Evolutionary conservation across 306 rosid genomes (phyloP), one percentile per base, ranked within the genome.

Genomic region (Fragaria nilgerrensis): DNA sequence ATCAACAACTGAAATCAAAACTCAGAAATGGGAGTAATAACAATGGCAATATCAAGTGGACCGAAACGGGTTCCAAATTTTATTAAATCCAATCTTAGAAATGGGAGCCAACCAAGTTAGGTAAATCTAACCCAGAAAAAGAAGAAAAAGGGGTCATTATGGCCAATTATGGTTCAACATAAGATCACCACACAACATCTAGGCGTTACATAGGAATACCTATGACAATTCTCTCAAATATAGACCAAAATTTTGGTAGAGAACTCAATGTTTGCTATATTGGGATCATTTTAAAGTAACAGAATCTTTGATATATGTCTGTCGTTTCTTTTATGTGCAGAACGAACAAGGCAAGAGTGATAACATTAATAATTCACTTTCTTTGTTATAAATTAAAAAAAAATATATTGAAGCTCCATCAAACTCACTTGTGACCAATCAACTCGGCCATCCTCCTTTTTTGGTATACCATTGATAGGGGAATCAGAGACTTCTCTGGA

Each of bases 361-460:
- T 48, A 49, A 48, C 4, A 22, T 2, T 5, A 73, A 22, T 9
- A 22, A 39, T 39, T 36, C 9, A 36, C 36, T 53, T 70, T 4
- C 77, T 39, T 39, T 37, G 39, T 53, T 73, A 15, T 39, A 47
- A 36, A 17, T 44, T n/a, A 14, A 11, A 37, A 78, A 9, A 3
- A 48, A 29, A 29, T n/a, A 29, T 2, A 29, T 17, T 36, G 62
- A 65, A 77, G 49, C 75, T 74, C 41, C 79, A 77, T 80, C 32
- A 70, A 64, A 86, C 91, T 91, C 84, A 94, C 98, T 75, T 88
- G 90, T 62, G 98, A 94, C 97, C 98, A 94, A 80, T 94, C 98
- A 88, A 94, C 82, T 70, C 87, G 74, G 52, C 88, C 86, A 75
- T 90, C 88, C 72, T 90, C 81, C 36, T 82, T 62, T 82, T 90